Base-by-base conservation (phyloP, 2,329 filamentous ascomycete genomes). In the Endoconidiophora polonica region DNA sequence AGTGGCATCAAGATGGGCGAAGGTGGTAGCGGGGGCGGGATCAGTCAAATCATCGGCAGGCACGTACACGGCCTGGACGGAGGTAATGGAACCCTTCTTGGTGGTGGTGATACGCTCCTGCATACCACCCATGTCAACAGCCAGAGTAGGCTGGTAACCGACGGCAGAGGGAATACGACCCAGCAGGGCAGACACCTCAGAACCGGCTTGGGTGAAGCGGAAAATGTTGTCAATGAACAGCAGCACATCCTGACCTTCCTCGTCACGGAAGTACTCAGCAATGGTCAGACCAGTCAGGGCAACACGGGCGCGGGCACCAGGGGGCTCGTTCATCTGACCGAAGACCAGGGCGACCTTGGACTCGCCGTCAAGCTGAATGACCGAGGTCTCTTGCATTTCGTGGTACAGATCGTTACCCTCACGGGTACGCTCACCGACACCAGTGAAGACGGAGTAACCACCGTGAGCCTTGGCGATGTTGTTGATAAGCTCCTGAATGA, bases 211-310 rank as follows among this genome's bases (percentile, higher is more conserved):
- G 59, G 90, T 95, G 80, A 96, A 96, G 66, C 91, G 84, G 86
- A 95, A 96, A 74, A 98, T 96, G 80, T 98, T 98, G 83, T 98
- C 91, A 70, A 96, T 96, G 79, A 96, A 95, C 70, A 95, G 87
- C 67, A 95, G 77, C 79, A 95, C 83, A 73, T 95, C 88, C 76
- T 95, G 88, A 61, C 88, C 88, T 59, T 81, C 74, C 48, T 69
- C 64, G 54, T 79, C 74, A 58, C 77, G 71, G 75, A 96, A 95
- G 63, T 93, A 85, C 63, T 95, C 86, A 42, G 82, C 82, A 5
- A 88, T 68, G 1, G 81, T 85, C 44, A 77, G 62, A 72, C 88
- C 90, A 68, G 91, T 98, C 65, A 98, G 83, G 63, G 91, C 91
- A 65, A 98, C 91, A 94, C 91, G 90, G 67, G 91, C 91, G 87